A percentile compares a stretch with the other conserved stretches of the same genome.
Conservation (phyloP, 768 basidiomycete species). For the Chalciporus pseudorubinellus region DNA sequence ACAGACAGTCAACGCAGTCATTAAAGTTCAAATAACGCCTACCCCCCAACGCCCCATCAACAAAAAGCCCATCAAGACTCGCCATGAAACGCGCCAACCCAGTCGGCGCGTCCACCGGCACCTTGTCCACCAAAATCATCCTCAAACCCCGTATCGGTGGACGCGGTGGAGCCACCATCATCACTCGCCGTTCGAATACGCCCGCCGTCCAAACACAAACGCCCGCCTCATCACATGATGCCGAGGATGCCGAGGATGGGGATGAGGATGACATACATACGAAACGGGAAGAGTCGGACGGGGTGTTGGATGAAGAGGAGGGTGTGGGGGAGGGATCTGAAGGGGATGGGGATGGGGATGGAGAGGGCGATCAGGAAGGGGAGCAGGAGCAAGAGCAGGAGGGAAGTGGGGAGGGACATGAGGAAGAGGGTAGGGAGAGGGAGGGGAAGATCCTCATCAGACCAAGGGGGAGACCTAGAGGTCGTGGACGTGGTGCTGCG, state of each 20-base stretch:
- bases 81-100: slow-evolving; percentile 21
- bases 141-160: slow-evolving; percentile 38
- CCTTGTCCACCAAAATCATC: slow-evolving; percentile 37
- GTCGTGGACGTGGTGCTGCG: slow-evolving; percentile 35
- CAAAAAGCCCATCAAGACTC: neutral
- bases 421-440: slow-evolving; percentile 35
- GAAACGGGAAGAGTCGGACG: slow-evolving; percentile 32
- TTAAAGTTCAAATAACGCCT: too few relatives aligned
- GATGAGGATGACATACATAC: slow-evolving; percentile 28
- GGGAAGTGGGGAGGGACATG: slow-evolving; percentile 30
- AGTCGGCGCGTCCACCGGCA: slow-evolving; percentile 15
- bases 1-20: too few relatives aligned
- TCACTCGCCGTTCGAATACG: slow-evolving; percentile 23
- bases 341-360: slow-evolving; percentile 25
- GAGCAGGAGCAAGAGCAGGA: slow-evolving; percentile 30
- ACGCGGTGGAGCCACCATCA: slow-evolving; percentile 26
- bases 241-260: slow-evolving; percentile 20
- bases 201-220: slow-evolving; percentile 16
- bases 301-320: slow-evolving; percentile 32
- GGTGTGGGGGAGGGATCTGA: slow-evolving; percentile 25
- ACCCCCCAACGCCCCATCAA: neutral
- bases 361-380: slow-evolving; percentile 29
- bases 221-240: slow-evolving; percentile 10
- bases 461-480: slow-evolving; percentile 38
- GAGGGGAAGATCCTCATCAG: slow-evolving; percentile 33